Conservation (phyloP, 1,139 yeast genomes). For the Wickerhamiella infanticola region DNA sequence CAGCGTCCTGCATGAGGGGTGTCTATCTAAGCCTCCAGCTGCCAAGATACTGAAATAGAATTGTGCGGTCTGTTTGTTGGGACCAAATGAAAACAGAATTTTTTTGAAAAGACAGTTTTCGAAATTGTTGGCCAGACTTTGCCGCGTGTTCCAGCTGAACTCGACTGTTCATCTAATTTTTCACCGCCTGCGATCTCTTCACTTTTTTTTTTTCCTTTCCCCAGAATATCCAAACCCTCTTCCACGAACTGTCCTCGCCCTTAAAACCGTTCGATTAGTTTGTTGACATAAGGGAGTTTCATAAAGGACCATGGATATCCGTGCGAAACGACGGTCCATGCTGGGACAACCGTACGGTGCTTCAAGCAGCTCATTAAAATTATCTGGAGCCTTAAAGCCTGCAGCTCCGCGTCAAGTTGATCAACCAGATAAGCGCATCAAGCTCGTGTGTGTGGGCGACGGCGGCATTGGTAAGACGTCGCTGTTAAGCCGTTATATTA, state of each 20-base stretch:
- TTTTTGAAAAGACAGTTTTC: no score
- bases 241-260: no score
- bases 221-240: no score
- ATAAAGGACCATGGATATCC: neutral
- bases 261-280: neutral
- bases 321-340: neutral
- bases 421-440: conserved; percentile 30
- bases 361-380: neutral
- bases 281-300: neutral
- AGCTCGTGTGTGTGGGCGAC: conserved; percentile 72
- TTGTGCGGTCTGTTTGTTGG: no score
- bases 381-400: neutral
- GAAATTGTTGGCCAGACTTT: no score
- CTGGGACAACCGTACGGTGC: neutral
- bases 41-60: no score
- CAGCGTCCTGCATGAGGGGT: conserved; percentile 38
- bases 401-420: neutral
- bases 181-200: no score
- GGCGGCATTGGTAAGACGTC: conserved; percentile 95
- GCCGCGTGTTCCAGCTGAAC: no score
- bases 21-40: neutral
- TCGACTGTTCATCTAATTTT: no score
- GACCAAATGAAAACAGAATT: no score
- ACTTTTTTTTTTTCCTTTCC: no score
- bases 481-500: conserved; percentile 62